A percentile compares a stretch with the other conserved stretches of the same genome.
phyloP scores from a whole-genome alignment of 2,329 filamentous ascomycete species.

The Aspergillus sp. region DNA sequence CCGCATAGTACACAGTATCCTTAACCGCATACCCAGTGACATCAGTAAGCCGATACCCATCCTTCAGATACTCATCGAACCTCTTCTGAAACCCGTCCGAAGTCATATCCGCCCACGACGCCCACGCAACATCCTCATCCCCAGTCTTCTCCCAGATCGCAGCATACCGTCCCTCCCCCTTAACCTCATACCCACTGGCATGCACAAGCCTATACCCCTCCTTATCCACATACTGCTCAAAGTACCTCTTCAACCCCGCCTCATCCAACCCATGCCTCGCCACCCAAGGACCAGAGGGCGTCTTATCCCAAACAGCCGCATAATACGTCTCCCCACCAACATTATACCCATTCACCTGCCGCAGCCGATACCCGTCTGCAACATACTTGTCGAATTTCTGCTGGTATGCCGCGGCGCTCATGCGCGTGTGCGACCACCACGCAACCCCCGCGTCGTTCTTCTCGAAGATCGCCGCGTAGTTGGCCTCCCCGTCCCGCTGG shows the following conservation, averaged over 20 bases:
- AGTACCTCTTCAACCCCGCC: conserved; percentile 5
- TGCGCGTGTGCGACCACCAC: conserved; percentile 13
- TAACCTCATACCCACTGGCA: conserved; percentile 14
- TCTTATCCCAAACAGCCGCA: conserved; percentile 16
- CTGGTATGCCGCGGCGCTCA: conserved; percentile 14
- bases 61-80: conserved; percentile 10
- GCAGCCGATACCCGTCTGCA: conserved; percentile 12
- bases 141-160: conserved; percentile 15
- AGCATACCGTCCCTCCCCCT: conserved; percentile 10
- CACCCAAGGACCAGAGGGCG: conserved; percentile 5
- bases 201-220: conserved; percentile 13
- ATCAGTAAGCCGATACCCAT: conserved; percentile 10
- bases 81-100: conserved; percentile 7
- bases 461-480: conserved; percentile 16
- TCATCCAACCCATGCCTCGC: conserved; percentile 10
- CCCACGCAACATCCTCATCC: neutral
- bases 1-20: conserved; percentile 11
- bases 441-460: conserved; percentile 2
- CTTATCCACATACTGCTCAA: conserved; percentile 1
- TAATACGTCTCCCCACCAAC: conserved; percentile 6
- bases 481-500: conserved; percentile 7
- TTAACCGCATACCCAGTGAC: conserved; percentile 10
- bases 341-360: conserved; percentile 15
- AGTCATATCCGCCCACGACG: conserved; percentile 2
- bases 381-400: conserved; percentile 14